Base-by-base conservation (phyloP, 2,329 filamentous ascomycete genomes). In the Lachnellula arida region DNA sequence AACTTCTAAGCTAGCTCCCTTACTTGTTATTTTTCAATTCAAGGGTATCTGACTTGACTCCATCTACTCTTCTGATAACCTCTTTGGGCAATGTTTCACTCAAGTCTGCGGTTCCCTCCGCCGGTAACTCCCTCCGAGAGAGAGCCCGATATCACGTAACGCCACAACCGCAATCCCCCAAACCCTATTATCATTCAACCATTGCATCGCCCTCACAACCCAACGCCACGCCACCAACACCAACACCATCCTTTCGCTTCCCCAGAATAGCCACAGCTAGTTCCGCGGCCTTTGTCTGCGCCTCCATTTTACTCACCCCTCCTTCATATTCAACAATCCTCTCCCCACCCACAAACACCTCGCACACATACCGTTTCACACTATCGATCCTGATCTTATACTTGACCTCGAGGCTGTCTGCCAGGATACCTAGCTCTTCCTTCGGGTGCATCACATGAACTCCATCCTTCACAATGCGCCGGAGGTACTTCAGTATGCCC, bases 361-460 rank as follows among this genome's bases (percentile, higher is more conserved):
- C 71, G 64, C 83, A 87, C 9, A 59, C 47, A 49, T 73, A 76
- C 55, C 63, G 60, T 40, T 54, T 46, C 7, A 48, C 49, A 15
- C 19, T 37, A n/a, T 48, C 49, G 4, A 23, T 40, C 4, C 17
- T 59, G 19, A 75, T 63, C 6, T 70, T 67, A 68, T 91, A 91
- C 35, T 73, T 68, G 0, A 90, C 79, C 28, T 68, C 77, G 54
- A 78, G 71, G 54, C 62, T 70, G 3, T 74, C 77, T 0, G 83
- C 83, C 34, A 87, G 62, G 46, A 78, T 72, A 0, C 87, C 85
- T 8, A 95, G 71, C 56, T 84, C 77, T 68, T 90, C 85, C 70
- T 90, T 92, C 1, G 84, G 84, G 57, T 87, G 82, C 59, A 75
- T 66, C 6, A 79, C 67, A n/a, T 86, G 77, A 2, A 93, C 78